Evolutionary conservation across 2,329 filamentous ascomycete species (phyloP), one percentile per base, ranked within the genome.

Genomic region (Mariannaea sp.): DNA sequence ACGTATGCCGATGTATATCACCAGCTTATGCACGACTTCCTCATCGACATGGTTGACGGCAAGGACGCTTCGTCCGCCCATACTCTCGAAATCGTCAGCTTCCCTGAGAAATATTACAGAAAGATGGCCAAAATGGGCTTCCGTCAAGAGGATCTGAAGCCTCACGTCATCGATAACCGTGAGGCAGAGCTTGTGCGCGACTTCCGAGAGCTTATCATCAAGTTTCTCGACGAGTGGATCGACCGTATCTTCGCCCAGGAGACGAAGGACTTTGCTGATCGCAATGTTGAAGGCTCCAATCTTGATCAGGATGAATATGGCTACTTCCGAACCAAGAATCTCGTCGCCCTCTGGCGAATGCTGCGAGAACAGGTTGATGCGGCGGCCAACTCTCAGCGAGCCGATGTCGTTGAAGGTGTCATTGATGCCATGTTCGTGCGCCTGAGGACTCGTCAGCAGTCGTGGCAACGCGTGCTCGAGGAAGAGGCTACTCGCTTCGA

Each of bases 271-370:
- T 95, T 99, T 72, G 78, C 85, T 41, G 86, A 91, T 51, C 86
- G 92, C 58, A 86, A 85, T 62, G 81, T 87, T 54, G 89, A 92
- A 65, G 82, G 80, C 43, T 81, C 81, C 60, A 90, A 92, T 68
- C 80, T 97, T 58, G 92, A 96, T 69, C 85, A 85, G 64, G 92
- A 95, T 72, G 86, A 92, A 68, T 92, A 95, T 70, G 91, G 91
- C 55, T 92, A 90, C 71, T 92, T 96, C 75, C 87, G 93, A 43
- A 97, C 92, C 45, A 92, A 90, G 74, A 96, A 92, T 56, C 79
- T 96, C 48, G 88, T 92, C 50, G 92, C 96, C 67, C 88, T 97
- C 79, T 99, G 95, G 92, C 89, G 92, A 55, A 97, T 99, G 92
- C 80, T 99, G 58, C 86, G 90, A 61, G 93, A 99, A 73, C 94